phyloP scores from a whole-genome alignment of 352 stramenopile genomes.

The Phytophthora citricola region DNA sequence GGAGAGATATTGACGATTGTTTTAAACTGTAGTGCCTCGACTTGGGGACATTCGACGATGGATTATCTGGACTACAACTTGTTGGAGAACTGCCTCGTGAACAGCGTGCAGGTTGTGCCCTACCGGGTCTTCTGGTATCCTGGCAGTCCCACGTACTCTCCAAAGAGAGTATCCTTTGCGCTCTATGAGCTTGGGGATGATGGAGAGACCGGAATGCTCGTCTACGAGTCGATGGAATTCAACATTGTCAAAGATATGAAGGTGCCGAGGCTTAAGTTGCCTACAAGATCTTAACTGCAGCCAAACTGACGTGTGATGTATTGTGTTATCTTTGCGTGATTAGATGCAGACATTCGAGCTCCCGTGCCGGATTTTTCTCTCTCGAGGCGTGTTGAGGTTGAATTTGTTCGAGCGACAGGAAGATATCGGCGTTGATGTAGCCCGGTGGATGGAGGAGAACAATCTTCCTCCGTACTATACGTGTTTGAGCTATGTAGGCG shows the following conservation, averaged over 20 bases:
- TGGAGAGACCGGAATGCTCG: conserved; percentile 21
- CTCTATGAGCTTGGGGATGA: conserved; percentile 56
- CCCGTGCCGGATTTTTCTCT: conserved; percentile 53
- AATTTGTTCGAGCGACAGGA: conserved; percentile 69
- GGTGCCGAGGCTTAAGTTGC: conserved; percentile 10
- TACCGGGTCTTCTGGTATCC: conserved; percentile 86
- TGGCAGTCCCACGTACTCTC: conserved; percentile 72
- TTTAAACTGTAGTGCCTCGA: conserved; percentile 37
- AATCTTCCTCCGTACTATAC: conserved; percentile 71
- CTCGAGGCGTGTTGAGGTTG: conserved; percentile 55
- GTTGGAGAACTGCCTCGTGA: conserved; percentile 49
- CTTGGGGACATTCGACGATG: conserved; percentile 39
- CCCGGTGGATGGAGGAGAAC: conserved; percentile 56
- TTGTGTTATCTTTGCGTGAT: background rate
- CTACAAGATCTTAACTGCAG: background rate
- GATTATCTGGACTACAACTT: conserved; percentile 79
- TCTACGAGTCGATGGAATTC: conserved; percentile 68
- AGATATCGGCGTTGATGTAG: conserved; percentile 57
- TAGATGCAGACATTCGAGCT: conserved; percentile 69
- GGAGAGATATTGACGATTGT: conserved; percentile 9
- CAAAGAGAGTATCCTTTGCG: conserved; percentile 59
- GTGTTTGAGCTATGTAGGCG: conserved; percentile 80
- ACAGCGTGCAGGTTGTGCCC: conserved; percentile 60
- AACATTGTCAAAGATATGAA: conserved; percentile 67
- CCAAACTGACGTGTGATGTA: background rate